Base-by-base conservation (phyloP, 768 basidiomycete species). In the Exsudoporus frostii region DNA sequence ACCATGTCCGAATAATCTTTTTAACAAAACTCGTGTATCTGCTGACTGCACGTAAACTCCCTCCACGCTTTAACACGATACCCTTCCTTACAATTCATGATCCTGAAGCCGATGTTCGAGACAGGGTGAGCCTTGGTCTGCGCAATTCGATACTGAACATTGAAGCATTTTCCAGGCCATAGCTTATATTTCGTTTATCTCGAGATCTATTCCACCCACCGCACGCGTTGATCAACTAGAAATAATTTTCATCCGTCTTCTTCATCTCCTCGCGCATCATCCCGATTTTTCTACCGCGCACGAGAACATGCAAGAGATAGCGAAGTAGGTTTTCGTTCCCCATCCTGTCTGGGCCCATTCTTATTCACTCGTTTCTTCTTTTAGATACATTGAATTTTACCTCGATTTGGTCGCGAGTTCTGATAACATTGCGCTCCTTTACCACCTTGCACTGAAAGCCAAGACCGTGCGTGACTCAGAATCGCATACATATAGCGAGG, bases 31-130 rank as follows among this genome's bases (percentile, higher is more conserved):
- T 94, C 2, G 70, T 88, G 11, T 65, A 75, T 10, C 72, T 90
- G 24, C 69, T 94, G n/a, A 78, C 81, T 41, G 65, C 73, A 4
- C 79, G 83, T 33, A 85, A 87, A 69, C 71, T 94, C 3, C 78
- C 84, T 15, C 69, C 86, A 1, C 78, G 82, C 19, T 95, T 86
- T 73, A 92, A 94, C 65, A 74, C 90, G 41, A 81, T 97, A 51
- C 87, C 90, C 6, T 93, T 97, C 74, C 72, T 99, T 41, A 86
- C 90, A 0, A 87, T 94, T 1, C 86, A 92, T 61, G 97, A 99
- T 68, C 95, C 95, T 0, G 96, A 98, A 56, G 68, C 69, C 22
- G 95, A 98, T 53, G 79, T 94, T 27, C 85, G 83, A 58, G 70
- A 68, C 25, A 76, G 82, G 72, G 93, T 90, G 50, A 58, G 80